These are phyloP conservation scores for Diplotaxis tenuifolia DNA, from an alignment of 345 rosid genomes.

Conservation along the genomic window DNA sequence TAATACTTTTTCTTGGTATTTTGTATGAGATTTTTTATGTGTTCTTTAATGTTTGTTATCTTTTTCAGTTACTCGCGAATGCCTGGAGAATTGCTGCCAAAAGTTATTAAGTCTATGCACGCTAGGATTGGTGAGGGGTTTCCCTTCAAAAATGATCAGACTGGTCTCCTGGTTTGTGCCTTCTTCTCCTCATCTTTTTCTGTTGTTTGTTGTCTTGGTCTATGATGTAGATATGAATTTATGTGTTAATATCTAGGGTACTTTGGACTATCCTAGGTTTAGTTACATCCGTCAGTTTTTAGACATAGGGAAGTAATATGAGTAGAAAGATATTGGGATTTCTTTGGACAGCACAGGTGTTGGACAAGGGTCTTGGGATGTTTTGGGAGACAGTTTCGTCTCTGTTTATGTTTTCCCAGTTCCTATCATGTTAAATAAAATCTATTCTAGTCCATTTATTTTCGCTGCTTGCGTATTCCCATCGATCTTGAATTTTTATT, in stretches of 20 bases:
- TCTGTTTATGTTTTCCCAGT: slow-evolving; percentile 15
- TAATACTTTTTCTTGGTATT: slow-evolving; percentile 5
- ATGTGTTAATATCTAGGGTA: not conserved
- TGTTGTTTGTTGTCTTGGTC: slow-evolving; percentile 12
- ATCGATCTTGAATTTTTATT: not conserved
- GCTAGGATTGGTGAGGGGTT: slow-evolving; percentile 58
- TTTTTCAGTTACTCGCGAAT: slow-evolving; percentile 77
- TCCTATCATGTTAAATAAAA: not conserved
- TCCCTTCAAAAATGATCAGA: slow-evolving; percentile 63
- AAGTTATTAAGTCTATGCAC: slow-evolving; percentile 54
- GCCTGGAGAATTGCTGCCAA: slow-evolving; percentile 75
- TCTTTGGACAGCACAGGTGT: not conserved
- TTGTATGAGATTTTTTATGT: slow-evolving; percentile 23
- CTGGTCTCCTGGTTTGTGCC: slow-evolving; percentile 73
- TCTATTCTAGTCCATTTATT: slow-evolving; percentile 1
- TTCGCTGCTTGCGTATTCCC: not conserved
- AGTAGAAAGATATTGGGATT: slow-evolving; percentile 4
- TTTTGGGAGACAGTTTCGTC: slow-evolving; percentile 12
- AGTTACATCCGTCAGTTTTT: not conserved
- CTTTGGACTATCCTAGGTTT: slow-evolving; percentile 15
- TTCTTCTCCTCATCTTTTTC: not conserved
- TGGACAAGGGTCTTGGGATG: slow-evolving; percentile 9
- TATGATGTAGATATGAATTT: not conserved
- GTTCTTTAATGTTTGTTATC: slow-evolving; percentile 27
- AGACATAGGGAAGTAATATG: slow-evolving; percentile 7